Evolutionary conservation across 495 filamentous ascomycete species (phyloP), one percentile per base, ranked within the genome.

Genomic region (Penicillium parvum): DNA sequence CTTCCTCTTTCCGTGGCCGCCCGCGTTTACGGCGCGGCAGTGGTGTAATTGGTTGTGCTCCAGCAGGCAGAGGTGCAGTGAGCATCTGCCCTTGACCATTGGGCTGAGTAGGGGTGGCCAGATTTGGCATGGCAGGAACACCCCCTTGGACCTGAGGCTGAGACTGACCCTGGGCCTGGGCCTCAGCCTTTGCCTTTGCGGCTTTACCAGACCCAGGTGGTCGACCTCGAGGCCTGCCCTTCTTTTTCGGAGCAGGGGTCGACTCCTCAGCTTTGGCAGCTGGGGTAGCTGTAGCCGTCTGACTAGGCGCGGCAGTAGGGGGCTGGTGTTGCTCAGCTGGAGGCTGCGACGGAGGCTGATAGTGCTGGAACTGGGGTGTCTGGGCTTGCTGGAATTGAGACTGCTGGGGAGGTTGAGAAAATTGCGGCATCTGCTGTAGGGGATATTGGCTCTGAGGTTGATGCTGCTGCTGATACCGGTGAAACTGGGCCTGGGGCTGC

Each of bases 1-100:
- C 54, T 40, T 61, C 54, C 19, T 55, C 54, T 30, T 63, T 63
- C 9, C 54, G 43, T 15, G 60, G 60, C 5, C 57, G 58, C 21
- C 57, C 60, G 27, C 58, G 60, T 37, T 55, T 60, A 22, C 58
- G 60, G 17, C 48, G 53, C 7, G 32, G 25, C 7, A 50, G 42
- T 3, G 48, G 50, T 12, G 54, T 45, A 5, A 16, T 23, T 4
- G 46, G 19, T 7, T 37, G 43, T 10, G 47, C 47, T 21, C 43
- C 34, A 4, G 23, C 52, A 11, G 23, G 21, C 22, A 38, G 2
- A 9, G 25, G 12, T 8, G 40, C 25, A 17, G 16, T 7, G 14
- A 40, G 40, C 3, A 39, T 6, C 30, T 50, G 47, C 2, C 7
- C 25, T 27, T 50, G 54, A n/a, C 54, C 54, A 27, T 58, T 61